Conservation (phyloP, 192 early-diverging fungal genomes). For the Coemansia sp. region DNA sequence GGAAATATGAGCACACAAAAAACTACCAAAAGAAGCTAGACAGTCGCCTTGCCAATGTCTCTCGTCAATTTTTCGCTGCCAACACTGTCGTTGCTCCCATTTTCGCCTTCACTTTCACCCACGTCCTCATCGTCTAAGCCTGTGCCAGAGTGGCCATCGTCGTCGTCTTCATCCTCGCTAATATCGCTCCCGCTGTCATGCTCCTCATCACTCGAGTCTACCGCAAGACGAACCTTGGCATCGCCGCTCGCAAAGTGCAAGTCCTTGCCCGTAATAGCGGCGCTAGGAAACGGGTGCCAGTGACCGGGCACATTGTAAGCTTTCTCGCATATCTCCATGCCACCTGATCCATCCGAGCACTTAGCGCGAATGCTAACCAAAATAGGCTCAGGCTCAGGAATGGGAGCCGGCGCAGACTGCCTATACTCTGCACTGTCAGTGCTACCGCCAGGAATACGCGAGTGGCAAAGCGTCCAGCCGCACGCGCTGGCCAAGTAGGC, state of each 20-base stretch:
- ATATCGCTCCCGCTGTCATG: conserved; percentile 6
- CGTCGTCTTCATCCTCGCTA: not conserved
- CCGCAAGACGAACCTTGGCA: conserved; percentile 26
- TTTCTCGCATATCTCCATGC: conserved; percentile 6
- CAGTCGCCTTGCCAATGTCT: conserved; percentile 8
- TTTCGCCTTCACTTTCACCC: not conserved
- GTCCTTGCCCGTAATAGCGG: conserved; percentile 39
- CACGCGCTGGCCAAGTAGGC: conserved; percentile 69
- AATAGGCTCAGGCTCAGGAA: conserved; percentile 10
- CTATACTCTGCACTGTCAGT: conserved; percentile 44
- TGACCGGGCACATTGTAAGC: conserved; percentile 30
- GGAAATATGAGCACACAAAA: not conserved
- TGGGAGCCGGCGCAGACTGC: not conserved
- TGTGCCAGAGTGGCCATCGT: not conserved
- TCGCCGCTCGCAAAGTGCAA: conserved; percentile 39
- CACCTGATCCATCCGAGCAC: not conserved
- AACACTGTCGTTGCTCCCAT: not conserved
- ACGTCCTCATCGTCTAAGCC: not conserved
- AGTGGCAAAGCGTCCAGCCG: conserved; percentile 73
- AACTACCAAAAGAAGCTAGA: not conserved
- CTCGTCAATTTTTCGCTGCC: conserved; percentile 5
- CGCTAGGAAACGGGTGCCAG: conserved; percentile 50
- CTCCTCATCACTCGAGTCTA: conserved; percentile 34
- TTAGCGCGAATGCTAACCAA: conserved; percentile 1
- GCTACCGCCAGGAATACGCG: conserved; percentile 61